These are phyloP conservation scores for Aspergillus bridgeri DNA, from an alignment of 495 filamentous ascomycete genomes.

Conservation along the genomic window DNA sequence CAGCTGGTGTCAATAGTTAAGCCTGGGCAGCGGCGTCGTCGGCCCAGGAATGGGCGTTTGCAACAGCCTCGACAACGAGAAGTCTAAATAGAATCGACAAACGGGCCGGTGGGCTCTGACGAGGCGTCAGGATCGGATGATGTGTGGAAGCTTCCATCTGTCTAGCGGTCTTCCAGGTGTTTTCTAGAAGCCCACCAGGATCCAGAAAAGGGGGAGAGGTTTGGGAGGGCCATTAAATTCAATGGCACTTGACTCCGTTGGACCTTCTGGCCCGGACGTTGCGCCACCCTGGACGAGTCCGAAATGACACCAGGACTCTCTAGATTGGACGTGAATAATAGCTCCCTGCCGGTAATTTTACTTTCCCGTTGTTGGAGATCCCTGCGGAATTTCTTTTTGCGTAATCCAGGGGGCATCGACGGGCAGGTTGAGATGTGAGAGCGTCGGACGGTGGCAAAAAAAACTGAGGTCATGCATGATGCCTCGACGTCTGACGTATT, in stretches of 20 bases:
- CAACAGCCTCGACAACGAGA: too few species aligned
- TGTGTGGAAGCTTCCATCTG: constrained; percentile 22
- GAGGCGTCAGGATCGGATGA: constrained; percentile 3
- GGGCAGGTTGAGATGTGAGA: too few species aligned
- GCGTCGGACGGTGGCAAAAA: background rate
- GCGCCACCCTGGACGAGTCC: constrained; percentile 5
- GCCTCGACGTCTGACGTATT: background rate
- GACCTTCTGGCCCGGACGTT: background rate
- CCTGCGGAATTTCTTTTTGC: background rate
- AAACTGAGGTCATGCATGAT: background rate
- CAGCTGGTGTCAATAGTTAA: constrained; percentile 16
- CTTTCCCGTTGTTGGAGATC: too few species aligned
- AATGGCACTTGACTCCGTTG: too few species aligned
- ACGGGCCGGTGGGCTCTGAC: background rate
- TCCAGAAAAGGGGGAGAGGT: constrained; percentile 1
- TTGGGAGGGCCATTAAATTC: background rate
- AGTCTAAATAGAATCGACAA: too few species aligned
- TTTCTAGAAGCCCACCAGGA: constrained; percentile 27
- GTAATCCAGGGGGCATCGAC: background rate
- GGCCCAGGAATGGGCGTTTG: constrained; percentile 1
- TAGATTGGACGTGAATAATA: background rate
- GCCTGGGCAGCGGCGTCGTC: too few species aligned
- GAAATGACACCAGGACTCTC: background rate
- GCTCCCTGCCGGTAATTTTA: background rate
- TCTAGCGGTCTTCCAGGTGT: constrained; percentile 24